Percentiles rank a stretch among this genome's conserved stretches.
These are phyloP conservation scores for Chrysanthemum makinoi DNA, from an alignment of 129 eudicot genomes.

Conservation along the genomic window DNA sequence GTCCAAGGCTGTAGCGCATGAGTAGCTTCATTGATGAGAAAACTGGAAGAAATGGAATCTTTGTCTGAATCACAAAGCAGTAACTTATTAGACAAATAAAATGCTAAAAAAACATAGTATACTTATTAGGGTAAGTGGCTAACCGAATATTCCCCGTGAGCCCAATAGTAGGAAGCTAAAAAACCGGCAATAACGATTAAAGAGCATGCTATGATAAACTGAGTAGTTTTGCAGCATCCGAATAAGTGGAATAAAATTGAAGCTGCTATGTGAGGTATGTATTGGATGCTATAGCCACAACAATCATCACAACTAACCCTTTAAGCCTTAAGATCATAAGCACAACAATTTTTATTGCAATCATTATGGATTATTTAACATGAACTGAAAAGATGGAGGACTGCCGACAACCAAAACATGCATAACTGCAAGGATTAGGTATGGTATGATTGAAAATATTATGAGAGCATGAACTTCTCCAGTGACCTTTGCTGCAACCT, in stretches of 20 bases:
- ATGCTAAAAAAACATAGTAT: background rate
- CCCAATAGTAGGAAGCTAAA: constrained; percentile 97
- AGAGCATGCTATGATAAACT: constrained; percentile 71
- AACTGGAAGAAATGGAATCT: constrained; percentile 89
- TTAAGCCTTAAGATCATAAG: constrained; percentile 74
- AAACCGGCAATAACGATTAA: constrained; percentile 92
- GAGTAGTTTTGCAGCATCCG: constrained; percentile 94
- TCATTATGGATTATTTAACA: constrained; percentile 65
- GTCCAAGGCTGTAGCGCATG: constrained; percentile 70
- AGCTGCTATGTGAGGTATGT: constrained; percentile 77
- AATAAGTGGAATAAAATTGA: constrained; percentile 86
- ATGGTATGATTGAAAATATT: constrained; percentile 78
- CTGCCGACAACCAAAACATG: constrained; percentile 92
- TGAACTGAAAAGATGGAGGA: constrained; percentile 88
- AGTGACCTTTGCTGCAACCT: constrained; percentile 99
- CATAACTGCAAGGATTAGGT: constrained; percentile 67
- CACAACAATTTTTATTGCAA: constrained; percentile 78
- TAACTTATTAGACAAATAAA: constrained; percentile 2
- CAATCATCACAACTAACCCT: constrained; percentile 79
- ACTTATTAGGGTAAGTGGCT: constrained; percentile 32
- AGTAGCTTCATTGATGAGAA: constrained; percentile 94
- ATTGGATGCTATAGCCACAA: constrained; percentile 79
- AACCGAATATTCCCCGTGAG: constrained; percentile 84
- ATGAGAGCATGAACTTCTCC: constrained; percentile 97
- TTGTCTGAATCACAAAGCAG: constrained; percentile 47